A percentile compares a stretch with the other conserved stretches of the same genome.
Evolutionary conservation across 768 basidiomycete genomes (phyloP).

Genomic region (Pisolithus albus): DNA sequence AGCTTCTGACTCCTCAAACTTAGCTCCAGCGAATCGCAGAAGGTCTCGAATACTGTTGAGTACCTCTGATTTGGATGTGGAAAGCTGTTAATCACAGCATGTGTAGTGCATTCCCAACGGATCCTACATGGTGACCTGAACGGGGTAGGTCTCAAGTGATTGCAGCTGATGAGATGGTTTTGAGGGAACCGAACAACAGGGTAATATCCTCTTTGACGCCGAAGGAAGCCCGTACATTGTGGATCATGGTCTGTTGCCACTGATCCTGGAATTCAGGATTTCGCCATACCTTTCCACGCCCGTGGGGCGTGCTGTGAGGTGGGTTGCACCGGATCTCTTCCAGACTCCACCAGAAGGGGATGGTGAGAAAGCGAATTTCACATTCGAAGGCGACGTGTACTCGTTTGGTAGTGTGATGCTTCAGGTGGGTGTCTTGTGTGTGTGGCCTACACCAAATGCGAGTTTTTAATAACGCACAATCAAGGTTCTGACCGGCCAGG

Average conservation of each 20-base stretch:
- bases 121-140: slow-evolving; percentile 43
- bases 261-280: slow-evolving; percentile 19
- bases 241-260: slow-evolving; percentile 32
- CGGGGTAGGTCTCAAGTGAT: slow-evolving; percentile 24
- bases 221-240: slow-evolving; percentile 26
- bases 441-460: slow-evolving; percentile 4
- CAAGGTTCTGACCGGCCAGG: slow-evolving; percentile 6
- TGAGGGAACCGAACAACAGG: slow-evolving; percentile 13
- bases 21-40: slow-evolving; percentile 6
- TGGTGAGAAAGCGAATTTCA: background rate
- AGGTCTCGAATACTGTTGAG: slow-evolving; percentile 17
- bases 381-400: slow-evolving; percentile 3
- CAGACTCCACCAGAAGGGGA: slow-evolving; percentile 13
- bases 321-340: slow-evolving; percentile 39
- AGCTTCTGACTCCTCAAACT: background rate
- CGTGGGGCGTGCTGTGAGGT: slow-evolving; percentile 39
- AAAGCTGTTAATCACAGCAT: background rate
- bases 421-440: slow-evolving; percentile 15
- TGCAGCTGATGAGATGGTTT: background rate
- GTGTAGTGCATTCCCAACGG: slow-evolving; percentile 8
- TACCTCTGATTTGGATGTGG: background rate
- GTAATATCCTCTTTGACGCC: slow-evolving; percentile 30
- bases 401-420: slow-evolving; percentile 24
- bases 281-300: slow-evolving; percentile 22
- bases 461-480: background rate